A percentile compares a stretch with the other conserved stretches of the same genome.
phyloP scores from a whole-genome alignment of 2,329 filamentous ascomycete species.

The Ceratocystis diversiconidia region DNA sequence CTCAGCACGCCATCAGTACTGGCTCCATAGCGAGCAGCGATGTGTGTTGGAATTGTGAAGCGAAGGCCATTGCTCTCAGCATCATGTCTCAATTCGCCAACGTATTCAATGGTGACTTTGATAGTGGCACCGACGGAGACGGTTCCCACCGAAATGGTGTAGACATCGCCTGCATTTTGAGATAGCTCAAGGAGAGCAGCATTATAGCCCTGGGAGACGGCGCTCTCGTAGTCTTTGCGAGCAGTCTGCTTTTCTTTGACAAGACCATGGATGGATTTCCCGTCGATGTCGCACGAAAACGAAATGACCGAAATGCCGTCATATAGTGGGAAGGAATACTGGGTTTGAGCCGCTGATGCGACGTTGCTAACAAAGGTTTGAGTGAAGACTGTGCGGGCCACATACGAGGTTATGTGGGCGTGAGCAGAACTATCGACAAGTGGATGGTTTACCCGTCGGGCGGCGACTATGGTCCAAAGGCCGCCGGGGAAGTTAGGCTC shows the following conservation, averaged over 20 bases:
- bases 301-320: conserved; percentile 56
- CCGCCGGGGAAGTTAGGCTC: neutral
- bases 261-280: conserved; percentile 45
- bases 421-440: conserved; percentile 43
- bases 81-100: conserved; percentile 60
- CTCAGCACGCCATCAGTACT: neutral
- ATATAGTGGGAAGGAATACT: conserved; percentile 58
- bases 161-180: conserved; percentile 47
- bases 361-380: conserved; percentile 49
- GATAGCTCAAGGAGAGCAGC: conserved; percentile 54
- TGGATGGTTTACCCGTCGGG: conserved; percentile 33
- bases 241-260: conserved; percentile 54
- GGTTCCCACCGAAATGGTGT: conserved; percentile 54
- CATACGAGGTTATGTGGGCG: conserved; percentile 45
- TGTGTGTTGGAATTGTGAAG: conserved; percentile 52
- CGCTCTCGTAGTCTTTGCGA: conserved; percentile 42
- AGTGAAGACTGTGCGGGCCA: conserved; percentile 29
- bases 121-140: conserved; percentile 44
- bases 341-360: conserved; percentile 30
- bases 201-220: conserved; percentile 42
- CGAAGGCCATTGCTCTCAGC: conserved; percentile 51
- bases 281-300: conserved; percentile 50
- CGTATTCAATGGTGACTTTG: conserved; percentile 47
- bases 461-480: neutral
- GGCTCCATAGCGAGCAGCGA: conserved; percentile 51